These are phyloP conservation scores for Cystobasidium slooffiae DNA, from an alignment of 1,284 basidiomycete genomes.

Conservation along the genomic window DNA sequence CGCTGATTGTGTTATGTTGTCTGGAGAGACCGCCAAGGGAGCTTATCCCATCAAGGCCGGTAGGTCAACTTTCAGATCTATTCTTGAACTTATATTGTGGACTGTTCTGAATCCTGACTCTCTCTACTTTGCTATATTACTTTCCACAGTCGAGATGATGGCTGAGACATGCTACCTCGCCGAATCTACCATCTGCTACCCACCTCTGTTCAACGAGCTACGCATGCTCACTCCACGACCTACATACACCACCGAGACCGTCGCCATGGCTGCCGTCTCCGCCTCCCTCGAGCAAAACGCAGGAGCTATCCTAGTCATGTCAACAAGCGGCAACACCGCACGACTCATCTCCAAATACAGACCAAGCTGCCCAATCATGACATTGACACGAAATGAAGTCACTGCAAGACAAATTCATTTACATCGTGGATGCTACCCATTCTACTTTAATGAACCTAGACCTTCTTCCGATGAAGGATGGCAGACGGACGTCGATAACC, in stretches of 20 bases:
- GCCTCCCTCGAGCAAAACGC: slow-evolving; percentile 93
- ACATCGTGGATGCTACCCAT: slow-evolving; percentile 95
- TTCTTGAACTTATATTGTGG: slow-evolving; percentile 4
- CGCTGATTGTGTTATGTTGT: slow-evolving; percentile 97
- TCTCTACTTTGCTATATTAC: not conserved
- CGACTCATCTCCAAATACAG: slow-evolving; percentile 97
- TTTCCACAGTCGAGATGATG: slow-evolving; percentile 85
- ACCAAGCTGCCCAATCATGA: slow-evolving; percentile 91
- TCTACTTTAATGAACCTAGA: slow-evolving; percentile 92
- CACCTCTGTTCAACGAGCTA: slow-evolving; percentile 87
- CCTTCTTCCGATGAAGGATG: slow-evolving; percentile 86
- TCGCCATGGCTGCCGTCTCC: slow-evolving; percentile 89
- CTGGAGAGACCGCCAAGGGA: slow-evolving; percentile 96
- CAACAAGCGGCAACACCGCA: slow-evolving; percentile 90
- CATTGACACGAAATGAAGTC: slow-evolving; percentile 93
- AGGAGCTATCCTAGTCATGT: slow-evolving; percentile 91
- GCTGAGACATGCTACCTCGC: slow-evolving; percentile 95
- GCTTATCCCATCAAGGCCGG: slow-evolving; percentile 90
- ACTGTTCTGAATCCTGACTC: not conserved
- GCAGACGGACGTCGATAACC: slow-evolving; percentile 97
- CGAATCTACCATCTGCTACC: slow-evolving; percentile 90
- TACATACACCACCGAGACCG: slow-evolving; percentile 89
- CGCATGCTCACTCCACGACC: slow-evolving; percentile 77
- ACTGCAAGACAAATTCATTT: slow-evolving; percentile 96
- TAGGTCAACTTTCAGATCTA: slow-evolving; percentile 56